Percentiles rank a stretch among this genome's conserved stretches.
Conservation (phyloP, 106 monocot genomes). For the Dactylorhiza incarnata region DNA sequence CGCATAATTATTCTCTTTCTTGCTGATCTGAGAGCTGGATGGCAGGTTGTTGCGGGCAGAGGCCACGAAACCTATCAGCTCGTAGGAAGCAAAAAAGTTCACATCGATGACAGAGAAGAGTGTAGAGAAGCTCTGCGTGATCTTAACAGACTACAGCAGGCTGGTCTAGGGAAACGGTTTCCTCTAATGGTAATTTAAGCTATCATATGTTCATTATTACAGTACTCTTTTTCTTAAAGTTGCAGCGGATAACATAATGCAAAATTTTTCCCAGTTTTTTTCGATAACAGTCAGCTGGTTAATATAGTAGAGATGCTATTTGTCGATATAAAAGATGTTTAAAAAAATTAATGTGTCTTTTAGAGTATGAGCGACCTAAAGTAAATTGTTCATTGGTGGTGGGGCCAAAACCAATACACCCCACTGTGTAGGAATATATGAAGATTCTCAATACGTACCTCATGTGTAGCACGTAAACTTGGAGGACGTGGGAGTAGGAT, state of each 20-base stretch:
- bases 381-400: accelerated
- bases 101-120: conserved; percentile 19
- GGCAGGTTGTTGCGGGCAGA: conserved; percentile 24
- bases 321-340: no score
- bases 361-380: no score
- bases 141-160: conserved; percentile 13
- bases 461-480: no score
- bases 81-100: conserved; percentile 2
- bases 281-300: no score
- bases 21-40: conserved; percentile 1
- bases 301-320: no score
- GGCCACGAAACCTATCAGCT: conserved; percentile 23
- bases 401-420: accelerated
- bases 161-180: conserved; percentile 2
- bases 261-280: no score
- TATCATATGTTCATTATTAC: background rate
- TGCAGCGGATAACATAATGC: background rate
- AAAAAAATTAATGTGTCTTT: no score
- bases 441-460: no score
- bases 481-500: no score
- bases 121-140: conserved; percentile 16
- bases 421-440: no score
- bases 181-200: conserved; percentile 5
- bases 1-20: conserved; percentile 3
- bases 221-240: background rate